Evolutionary conservation across 2,329 filamentous ascomycete species (phyloP).

Genomic region (Chalara sp.): DNA sequence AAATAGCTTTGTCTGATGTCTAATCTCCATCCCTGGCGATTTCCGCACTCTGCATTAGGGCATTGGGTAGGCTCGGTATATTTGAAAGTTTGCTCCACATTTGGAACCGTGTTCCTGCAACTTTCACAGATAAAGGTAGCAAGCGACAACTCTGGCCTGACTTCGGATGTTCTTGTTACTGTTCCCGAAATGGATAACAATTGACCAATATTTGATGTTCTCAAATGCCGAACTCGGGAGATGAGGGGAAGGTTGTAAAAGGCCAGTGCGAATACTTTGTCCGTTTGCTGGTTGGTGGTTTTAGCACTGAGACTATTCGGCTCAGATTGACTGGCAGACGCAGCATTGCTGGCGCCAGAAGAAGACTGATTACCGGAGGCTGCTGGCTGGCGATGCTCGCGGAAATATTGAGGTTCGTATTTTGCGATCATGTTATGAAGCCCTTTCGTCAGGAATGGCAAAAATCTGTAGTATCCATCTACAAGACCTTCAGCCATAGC

Average conservation of each 20-base stretch:
- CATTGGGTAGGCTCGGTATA: slow-evolving; percentile 97
- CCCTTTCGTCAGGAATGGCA: slow-evolving; percentile 82
- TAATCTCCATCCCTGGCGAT: slow-evolving; percentile 89
- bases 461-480: slow-evolving; percentile 88
- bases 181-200: slow-evolving; percentile 94
- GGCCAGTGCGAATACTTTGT: slow-evolving; percentile 80
- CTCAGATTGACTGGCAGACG: slow-evolving; percentile 53
- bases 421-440: slow-evolving; percentile 92
- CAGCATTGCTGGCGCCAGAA: slow-evolving; percentile 56
- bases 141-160: slow-evolving; percentile 84
- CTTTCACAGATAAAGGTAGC: slow-evolving; percentile 89
- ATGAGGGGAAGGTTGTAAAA: slow-evolving; percentile 64
- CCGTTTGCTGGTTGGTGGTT: slow-evolving; percentile 88
- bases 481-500: slow-evolving; percentile 81
- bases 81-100: slow-evolving; percentile 94
- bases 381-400: slow-evolving; percentile 81
- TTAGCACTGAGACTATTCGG: slow-evolving; percentile 54
- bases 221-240: slow-evolving; percentile 40
- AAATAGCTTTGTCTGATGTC: slow-evolving; percentile 97
- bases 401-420: slow-evolving; percentile 90
- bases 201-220: slow-evolving; percentile 85
- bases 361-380: slow-evolving; percentile 66
- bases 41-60: slow-evolving; percentile 79
- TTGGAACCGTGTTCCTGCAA: slow-evolving; percentile 77
- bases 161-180: slow-evolving; percentile 93